These are phyloP conservation scores for Globisporangium radiosum DNA, from an alignment of 352 stramenopile species.

Conservation along the genomic window DNA sequence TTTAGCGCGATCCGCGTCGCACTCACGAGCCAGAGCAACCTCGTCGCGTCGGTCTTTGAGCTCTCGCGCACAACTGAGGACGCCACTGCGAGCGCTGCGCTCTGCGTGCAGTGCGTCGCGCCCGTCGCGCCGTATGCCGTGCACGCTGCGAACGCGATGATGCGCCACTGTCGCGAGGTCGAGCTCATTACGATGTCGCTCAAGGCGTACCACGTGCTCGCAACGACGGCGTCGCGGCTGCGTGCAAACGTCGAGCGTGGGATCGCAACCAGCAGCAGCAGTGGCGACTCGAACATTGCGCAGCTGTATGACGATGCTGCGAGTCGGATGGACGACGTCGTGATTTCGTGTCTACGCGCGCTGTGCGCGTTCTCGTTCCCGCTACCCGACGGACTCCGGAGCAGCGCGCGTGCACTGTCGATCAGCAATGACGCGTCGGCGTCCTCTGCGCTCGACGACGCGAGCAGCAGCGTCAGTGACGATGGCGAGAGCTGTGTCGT, in stretches of 20 bases:
- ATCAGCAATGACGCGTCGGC: conserved; percentile 15
- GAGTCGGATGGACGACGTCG: conserved; percentile 58
- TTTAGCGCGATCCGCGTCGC: conserved; percentile 76
- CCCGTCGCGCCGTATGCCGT: conserved; percentile 63
- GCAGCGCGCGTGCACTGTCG: conserved; percentile 26
- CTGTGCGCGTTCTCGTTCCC: conserved; percentile 80
- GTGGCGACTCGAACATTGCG: neutral
- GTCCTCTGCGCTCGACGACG: conserved; percentile 32
- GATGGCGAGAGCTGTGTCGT: conserved; percentile 64
- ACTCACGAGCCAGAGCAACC: conserved; percentile 64
- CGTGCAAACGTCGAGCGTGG: conserved; percentile 39
- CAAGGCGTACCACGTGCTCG: conserved; percentile 80
- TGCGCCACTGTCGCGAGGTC: conserved; percentile 75
- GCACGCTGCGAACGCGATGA: conserved; percentile 66
- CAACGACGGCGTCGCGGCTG: conserved; percentile 64
- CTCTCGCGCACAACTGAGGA: conserved; percentile 46
- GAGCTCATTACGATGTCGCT: conserved; percentile 78
- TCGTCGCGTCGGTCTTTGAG: conserved; percentile 70
- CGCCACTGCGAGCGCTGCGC: conserved; percentile 18
- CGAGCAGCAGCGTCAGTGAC: conserved; percentile 13
- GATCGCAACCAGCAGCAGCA: neutral
- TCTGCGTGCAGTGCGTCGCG: conserved; percentile 54
- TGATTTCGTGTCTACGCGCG: conserved; percentile 60
- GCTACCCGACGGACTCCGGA: conserved; percentile 53
- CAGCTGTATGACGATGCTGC: neutral